phyloP scores from a whole-genome alignment of 2,329 filamentous ascomycete genomes.

The Zasmidium angulare region DNA sequence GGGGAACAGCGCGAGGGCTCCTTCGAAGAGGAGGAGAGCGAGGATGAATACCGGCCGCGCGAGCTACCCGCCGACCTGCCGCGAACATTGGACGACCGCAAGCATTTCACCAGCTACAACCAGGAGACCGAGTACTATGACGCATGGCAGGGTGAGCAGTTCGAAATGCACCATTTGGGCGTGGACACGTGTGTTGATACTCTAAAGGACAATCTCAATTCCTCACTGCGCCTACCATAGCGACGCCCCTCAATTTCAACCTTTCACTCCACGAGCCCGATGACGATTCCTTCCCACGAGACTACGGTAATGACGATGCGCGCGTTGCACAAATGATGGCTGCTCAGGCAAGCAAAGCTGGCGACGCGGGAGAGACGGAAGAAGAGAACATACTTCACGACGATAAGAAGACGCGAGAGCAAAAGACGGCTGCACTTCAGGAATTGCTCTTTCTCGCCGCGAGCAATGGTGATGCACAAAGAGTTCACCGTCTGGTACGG shows the following conservation, averaged over 20 bases:
- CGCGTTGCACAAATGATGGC: slow-evolving; percentile 95
- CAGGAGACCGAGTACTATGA: slow-evolving; percentile 97
- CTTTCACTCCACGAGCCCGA: slow-evolving; percentile 76
- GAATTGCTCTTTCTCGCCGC: slow-evolving; percentile 91
- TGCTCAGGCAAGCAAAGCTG: slow-evolving; percentile 75
- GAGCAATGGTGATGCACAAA: slow-evolving; percentile 87
- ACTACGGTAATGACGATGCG: slow-evolving; percentile 74
- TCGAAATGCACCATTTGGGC: slow-evolving; percentile 30
- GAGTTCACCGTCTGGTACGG: slow-evolving; percentile 72
- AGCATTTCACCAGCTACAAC: slow-evolving; percentile 63
- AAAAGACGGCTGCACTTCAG: slow-evolving; percentile 81
- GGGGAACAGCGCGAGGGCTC: slow-evolving; percentile 9
- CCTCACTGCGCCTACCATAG: slow-evolving; percentile 78
- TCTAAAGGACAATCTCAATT: slow-evolving; percentile 86
- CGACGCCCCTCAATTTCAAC: slow-evolving; percentile 82
- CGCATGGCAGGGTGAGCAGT: slow-evolving; percentile 83
- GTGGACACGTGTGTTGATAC: not conserved
- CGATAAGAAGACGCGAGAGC: slow-evolving; percentile 68
- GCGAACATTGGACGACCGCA: slow-evolving; percentile 85
- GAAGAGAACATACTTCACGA: slow-evolving; percentile 77
- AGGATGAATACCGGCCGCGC: slow-evolving; percentile 34
- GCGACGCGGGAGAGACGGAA: slow-evolving; percentile 65
- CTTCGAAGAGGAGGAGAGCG: slow-evolving; percentile 21
- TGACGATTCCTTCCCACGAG: slow-evolving; percentile 55
- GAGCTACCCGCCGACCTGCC: slow-evolving; percentile 81